Conservation (phyloP, 2,329 filamentous ascomycete species). For the Boeremia exigua region DNA sequence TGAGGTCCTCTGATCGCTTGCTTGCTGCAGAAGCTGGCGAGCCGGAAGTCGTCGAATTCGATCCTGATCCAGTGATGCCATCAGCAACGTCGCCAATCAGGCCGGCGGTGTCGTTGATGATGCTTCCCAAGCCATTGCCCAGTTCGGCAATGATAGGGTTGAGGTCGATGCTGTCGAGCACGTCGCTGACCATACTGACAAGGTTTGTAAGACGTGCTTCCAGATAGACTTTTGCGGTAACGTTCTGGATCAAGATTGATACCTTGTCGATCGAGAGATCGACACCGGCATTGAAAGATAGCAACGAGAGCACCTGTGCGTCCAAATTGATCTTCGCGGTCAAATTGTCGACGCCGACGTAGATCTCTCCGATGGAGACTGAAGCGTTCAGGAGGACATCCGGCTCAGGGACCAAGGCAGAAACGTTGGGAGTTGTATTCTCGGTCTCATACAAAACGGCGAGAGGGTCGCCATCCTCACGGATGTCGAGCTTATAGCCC, state of each 20-base stretch:
- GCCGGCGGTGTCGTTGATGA: constrained; percentile 52
- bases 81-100: constrained; percentile 35
- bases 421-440: constrained; percentile 53
- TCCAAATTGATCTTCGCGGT: constrained; percentile 67
- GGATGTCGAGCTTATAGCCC: constrained; percentile 59
- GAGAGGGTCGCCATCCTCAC: constrained; percentile 57
- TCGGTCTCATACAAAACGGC: constrained; percentile 62
- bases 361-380: constrained; percentile 64
- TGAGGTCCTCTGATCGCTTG: constrained; percentile 40
- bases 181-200: constrained; percentile 64
- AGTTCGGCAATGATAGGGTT: constrained; percentile 66
- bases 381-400: constrained; percentile 68
- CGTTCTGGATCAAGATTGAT: constrained; percentile 62
- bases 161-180: constrained; percentile 64
- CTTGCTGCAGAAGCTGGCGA: constrained; percentile 22
- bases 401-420: constrained; percentile 54
- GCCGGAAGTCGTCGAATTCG: constrained; percentile 8
- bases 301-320: constrained; percentile 63
- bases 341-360: constrained; percentile 64
- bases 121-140: constrained; percentile 56
- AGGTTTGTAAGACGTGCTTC: constrained; percentile 67
- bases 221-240: constrained; percentile 64
- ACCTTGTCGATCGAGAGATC: constrained; percentile 65
- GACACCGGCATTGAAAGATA: constrained; percentile 67
- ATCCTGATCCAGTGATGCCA: constrained; percentile 15